Percentiles rank a stretch among this genome's conserved stretches.
These are phyloP conservation scores for Erodium chrysanthum DNA, from an alignment of 441 rosid genomes.

Conservation along the genomic window DNA sequence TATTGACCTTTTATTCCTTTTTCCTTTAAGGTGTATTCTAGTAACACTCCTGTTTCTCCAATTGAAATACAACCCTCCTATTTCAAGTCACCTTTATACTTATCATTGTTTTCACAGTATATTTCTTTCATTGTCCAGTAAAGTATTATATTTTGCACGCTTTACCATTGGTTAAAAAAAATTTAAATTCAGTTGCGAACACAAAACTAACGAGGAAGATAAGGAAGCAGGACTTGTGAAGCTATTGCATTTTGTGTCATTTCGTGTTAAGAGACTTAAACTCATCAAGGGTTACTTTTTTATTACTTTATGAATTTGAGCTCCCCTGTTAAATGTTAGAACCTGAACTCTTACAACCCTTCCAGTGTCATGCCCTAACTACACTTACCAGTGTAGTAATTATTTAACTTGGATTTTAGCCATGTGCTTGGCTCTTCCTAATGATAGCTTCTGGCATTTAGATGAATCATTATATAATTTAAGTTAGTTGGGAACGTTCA, in stretches of 20 bases:
- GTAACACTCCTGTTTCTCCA: conserved; percentile 1
- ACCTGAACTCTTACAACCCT: too few species aligned
- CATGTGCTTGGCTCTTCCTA: not conserved
- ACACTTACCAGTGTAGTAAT: not conserved
- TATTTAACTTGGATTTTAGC: not conserved
- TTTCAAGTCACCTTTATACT: not conserved
- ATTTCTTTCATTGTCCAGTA: not conserved
- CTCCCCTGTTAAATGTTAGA: not conserved
- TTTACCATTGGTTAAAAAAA: not conserved
- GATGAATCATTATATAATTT: not conserved
- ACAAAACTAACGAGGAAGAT: not conserved
- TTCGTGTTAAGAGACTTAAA: not conserved
- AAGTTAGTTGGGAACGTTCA: not conserved
- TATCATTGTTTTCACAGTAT: not conserved
- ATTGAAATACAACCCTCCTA: not conserved
- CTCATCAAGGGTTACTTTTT: not conserved
- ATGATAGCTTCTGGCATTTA: not conserved
- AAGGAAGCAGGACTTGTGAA: not conserved
- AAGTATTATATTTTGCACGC: not conserved
- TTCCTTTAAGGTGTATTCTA: not conserved
- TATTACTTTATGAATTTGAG: not conserved
- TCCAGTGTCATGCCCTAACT: not conserved
- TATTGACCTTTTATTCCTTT: not conserved
- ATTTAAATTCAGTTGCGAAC: not conserved
- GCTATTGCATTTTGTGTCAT: not conserved